Evolutionary conservation across 257 asterid species (phyloP).

Genomic region (Phtheirospermum japonicum): DNA sequence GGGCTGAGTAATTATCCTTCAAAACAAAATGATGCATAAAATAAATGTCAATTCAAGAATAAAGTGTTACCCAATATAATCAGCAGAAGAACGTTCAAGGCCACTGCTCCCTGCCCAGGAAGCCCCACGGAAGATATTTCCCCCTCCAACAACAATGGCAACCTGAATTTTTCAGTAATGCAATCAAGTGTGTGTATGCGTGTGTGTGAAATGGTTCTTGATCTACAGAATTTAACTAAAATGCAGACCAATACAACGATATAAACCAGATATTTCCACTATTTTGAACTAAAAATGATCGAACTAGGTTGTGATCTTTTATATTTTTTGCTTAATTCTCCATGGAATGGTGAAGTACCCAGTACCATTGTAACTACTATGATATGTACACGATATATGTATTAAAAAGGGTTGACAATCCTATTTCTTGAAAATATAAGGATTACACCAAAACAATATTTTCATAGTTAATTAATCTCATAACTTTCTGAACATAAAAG

Average conservation of each 20-base stretch:
- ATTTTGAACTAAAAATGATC: conserved; percentile 4
- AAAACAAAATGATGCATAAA: conserved; percentile 5
- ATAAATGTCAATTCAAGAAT: conserved; percentile 10
- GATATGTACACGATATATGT: conserved; percentile 4
- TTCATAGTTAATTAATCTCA: conserved; percentile 4
- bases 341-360: conserved; percentile 8
- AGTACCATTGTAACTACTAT: conserved; percentile 5
- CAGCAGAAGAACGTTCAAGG: conserved; percentile 94
- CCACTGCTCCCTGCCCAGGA: conserved; percentile 91
- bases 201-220: neutral
- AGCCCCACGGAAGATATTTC: conserved; percentile 88
- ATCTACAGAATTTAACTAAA: conserved; percentile 4
- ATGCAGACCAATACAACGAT: neutral
- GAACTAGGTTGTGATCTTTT: conserved; percentile 2
- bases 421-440: conserved; percentile 18
- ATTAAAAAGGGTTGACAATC: neutral
- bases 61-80: conserved; percentile 76
- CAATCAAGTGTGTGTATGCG: conserved; percentile 12
- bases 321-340: neutral
- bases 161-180: conserved; percentile 46
- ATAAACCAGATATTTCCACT: conserved; percentile 4
- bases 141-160: conserved; percentile 90
- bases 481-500: conserved; percentile 9
- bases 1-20: neutral
- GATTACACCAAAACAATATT: neutral